A percentile compares a stretch with the other conserved stretches of the same genome.
These are phyloP conservation scores for Salvia sclarea DNA, from an alignment of 305 asterid species.

Conservation along the genomic window DNA sequence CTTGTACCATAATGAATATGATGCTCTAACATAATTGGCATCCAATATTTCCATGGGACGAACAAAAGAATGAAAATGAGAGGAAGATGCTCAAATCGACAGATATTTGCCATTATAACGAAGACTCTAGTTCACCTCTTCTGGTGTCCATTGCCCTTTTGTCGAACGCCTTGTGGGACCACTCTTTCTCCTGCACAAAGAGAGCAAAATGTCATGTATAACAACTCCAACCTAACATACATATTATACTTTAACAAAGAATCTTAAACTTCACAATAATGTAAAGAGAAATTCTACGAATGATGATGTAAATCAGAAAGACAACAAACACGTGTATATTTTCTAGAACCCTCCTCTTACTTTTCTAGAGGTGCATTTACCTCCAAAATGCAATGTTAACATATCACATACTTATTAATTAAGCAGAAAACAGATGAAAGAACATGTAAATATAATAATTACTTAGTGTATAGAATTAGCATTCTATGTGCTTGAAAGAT, in stretches of 20 bases:
- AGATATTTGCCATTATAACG: slow-evolving; percentile 5
- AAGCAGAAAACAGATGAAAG: neutral
- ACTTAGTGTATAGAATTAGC: slow-evolving; percentile 8
- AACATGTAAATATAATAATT: slow-evolving; percentile 3
- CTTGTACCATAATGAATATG: neutral
- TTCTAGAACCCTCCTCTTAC: neutral
- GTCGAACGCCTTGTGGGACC: slow-evolving; percentile 99
- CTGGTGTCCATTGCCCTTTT: slow-evolving; percentile 97
- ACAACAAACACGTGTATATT: slow-evolving; percentile 7
- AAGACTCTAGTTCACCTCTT: slow-evolving; percentile 60
- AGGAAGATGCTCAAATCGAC: slow-evolving; percentile 8
- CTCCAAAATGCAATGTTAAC: neutral
- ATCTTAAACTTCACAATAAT: neutral
- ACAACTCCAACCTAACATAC: neutral
- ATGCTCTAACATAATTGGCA: slow-evolving; percentile 1
- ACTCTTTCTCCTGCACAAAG: slow-evolving; percentile 70
- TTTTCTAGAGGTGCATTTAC: neutral
- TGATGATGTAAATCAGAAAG: neutral
- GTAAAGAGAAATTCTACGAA: neutral
- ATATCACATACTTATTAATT: neutral
- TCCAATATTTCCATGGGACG: slow-evolving; percentile 2
- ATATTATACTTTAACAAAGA: neutral
- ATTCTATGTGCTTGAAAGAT: slow-evolving; percentile 26
- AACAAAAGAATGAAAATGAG: neutral
- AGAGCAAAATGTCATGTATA: slow-evolving; percentile 3